These are phyloP conservation scores for Suhomyces bribrorum DNA, from an alignment of 1,139 yeast genomes.

Conservation along the genomic window DNA sequence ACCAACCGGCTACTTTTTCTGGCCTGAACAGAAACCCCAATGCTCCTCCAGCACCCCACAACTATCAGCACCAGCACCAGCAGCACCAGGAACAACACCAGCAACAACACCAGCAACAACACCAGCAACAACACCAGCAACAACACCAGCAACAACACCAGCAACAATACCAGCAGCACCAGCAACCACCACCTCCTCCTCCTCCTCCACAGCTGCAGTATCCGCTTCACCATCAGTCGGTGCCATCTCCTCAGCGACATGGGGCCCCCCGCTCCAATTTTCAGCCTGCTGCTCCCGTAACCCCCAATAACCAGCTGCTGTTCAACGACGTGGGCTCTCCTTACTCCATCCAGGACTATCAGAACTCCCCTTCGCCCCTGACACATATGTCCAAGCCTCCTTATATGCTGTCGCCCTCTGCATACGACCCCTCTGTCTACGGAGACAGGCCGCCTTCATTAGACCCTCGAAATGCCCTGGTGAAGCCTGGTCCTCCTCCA, in stretches of 20 bases:
- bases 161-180: slow-evolving; percentile 12
- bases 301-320: slow-evolving; percentile 15
- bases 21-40: slow-evolving; percentile 7
- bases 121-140: slow-evolving; percentile 11
- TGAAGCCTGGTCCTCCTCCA: neutral
- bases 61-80: too few species aligned
- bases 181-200: slow-evolving; percentile 5
- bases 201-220: neutral
- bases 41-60: slow-evolving; percentile 13
- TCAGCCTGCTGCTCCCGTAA: slow-evolving; percentile 4
- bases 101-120: slow-evolving; percentile 10
- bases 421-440: neutral
- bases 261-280: neutral
- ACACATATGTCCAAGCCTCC: neutral
- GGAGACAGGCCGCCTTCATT: neutral
- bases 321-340: slow-evolving; percentile 12
- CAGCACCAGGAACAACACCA: slow-evolving; percentile 8
- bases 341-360: slow-evolving; percentile 15
- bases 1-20: slow-evolving; percentile 7
- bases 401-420: neutral
- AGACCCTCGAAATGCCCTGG: neutral
- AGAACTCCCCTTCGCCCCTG: slow-evolving; percentile 3
- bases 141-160: slow-evolving; percentile 8
- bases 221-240: neutral
- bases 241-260: slow-evolving; percentile 1